Conservation (phyloP, 1,139 yeast species). For the Pichia sp. region DNA sequence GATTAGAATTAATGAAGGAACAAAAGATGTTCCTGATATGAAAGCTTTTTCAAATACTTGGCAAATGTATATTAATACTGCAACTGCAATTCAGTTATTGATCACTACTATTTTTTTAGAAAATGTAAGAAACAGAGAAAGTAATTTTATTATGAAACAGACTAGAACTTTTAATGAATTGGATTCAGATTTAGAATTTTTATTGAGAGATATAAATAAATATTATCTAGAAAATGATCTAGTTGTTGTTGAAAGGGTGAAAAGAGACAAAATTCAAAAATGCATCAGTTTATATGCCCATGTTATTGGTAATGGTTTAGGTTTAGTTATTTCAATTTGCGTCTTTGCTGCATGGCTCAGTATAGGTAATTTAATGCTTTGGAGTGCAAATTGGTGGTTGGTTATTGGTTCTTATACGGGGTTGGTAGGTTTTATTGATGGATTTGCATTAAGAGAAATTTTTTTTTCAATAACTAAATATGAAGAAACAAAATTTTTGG, state of each 20-base stretch:
- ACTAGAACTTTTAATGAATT: conserved; percentile 23
- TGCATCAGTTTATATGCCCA: conserved; percentile 34
- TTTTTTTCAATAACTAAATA: conserved; percentile 29
- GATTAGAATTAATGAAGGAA: conserved; percentile 20
- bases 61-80: conserved; percentile 37
- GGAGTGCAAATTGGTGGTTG: conserved; percentile 36
- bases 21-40: conserved; percentile 9
- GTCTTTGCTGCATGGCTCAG: conserved; percentile 34
- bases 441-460: conserved; percentile 35
- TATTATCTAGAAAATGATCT: conserved; percentile 23
- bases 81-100: conserved; percentile 33
- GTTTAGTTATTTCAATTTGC: conserved; percentile 29
- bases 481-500: conserved; percentile 28
- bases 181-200: conserved; percentile 29
- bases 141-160: conserved; percentile 26
- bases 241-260: conserved; percentile 22
- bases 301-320: conserved; percentile 36
- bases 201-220: conserved; percentile 24
- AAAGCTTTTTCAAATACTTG: conserved; percentile 30
- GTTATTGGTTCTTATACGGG: conserved; percentile 40
- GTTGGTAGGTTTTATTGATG: conserved; percentile 35
- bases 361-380: conserved; percentile 31
- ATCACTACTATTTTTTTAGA: conserved; percentile 32
- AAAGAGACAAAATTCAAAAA: conserved; percentile 23
- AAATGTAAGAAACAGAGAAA: conserved; percentile 34